A percentile compares a stretch with the other conserved stretches of the same genome.
Evolutionary conservation across 139 green algal species (phyloP).

Genomic region (Penium margaritaceum): DNA sequence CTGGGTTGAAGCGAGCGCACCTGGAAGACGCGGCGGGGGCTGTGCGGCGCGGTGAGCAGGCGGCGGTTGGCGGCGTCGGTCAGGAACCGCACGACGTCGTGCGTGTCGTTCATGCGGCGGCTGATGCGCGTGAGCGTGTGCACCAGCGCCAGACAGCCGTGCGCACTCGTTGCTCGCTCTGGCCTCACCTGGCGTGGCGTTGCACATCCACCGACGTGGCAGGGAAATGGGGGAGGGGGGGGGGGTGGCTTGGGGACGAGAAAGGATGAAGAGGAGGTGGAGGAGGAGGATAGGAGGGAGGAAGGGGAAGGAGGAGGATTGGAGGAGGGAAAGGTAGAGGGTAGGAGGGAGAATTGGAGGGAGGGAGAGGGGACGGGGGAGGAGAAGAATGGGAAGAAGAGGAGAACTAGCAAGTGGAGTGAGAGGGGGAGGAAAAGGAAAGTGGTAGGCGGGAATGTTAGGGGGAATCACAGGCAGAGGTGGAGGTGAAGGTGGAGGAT

Average conservation of each 20-base stretch:
- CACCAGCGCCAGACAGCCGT: not conserved
- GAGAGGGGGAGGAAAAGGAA: too few relatives aligned
- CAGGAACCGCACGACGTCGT: slow-evolving; percentile 1
- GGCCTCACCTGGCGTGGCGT: not conserved
- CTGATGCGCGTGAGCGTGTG: slow-evolving; percentile 6
- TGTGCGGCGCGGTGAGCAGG: not conserved
- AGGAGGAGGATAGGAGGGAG: not conserved
- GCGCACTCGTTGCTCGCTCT: not conserved
- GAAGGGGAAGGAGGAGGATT: not conserved
- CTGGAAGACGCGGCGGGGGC: too few relatives aligned
- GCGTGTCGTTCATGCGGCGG: not conserved
- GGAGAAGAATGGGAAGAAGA: not conserved
- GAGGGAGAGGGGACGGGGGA: not conserved
- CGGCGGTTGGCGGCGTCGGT: not conserved
- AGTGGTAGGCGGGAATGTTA: too few relatives aligned
- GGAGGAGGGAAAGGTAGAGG: not conserved
- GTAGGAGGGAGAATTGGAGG: not conserved
- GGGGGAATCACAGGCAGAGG: too few relatives aligned
- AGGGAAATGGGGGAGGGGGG: not conserved
- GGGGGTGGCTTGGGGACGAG: not conserved
- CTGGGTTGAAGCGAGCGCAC: too few relatives aligned
- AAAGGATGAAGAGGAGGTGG: not conserved
- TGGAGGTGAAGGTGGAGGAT: too few relatives aligned
- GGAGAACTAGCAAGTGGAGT: too few relatives aligned
- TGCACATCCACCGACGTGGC: too few relatives aligned